phyloP scores from a whole-genome alignment of 495 filamentous ascomycete genomes.

The Penicillium salamii region DNA sequence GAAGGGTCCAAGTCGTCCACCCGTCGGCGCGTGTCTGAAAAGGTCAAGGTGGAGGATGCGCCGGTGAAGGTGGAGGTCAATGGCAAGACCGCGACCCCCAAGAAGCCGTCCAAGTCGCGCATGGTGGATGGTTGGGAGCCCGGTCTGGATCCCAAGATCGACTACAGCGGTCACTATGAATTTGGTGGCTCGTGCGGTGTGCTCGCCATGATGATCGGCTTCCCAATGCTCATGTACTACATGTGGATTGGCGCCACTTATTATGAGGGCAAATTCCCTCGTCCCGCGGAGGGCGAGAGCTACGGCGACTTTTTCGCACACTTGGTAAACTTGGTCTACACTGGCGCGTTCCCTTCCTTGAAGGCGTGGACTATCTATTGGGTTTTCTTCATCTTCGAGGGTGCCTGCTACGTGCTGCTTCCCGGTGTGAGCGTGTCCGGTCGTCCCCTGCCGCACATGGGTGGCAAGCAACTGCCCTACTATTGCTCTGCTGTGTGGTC shows the following conservation, averaged over 20 bases:
- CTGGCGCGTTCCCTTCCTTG: slow-evolving; percentile 72
- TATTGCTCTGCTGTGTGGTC: slow-evolving; percentile 88
- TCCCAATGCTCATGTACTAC: slow-evolving; percentile 94
- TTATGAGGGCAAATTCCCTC: slow-evolving; percentile 80
- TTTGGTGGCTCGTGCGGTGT: slow-evolving; percentile 84
- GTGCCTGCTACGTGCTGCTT: slow-evolving; percentile 72
- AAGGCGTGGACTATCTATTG: slow-evolving; percentile 93
- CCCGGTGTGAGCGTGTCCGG: slow-evolving; percentile 82
- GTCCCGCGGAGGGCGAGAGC: slow-evolving; percentile 61
- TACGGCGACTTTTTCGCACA: slow-evolving; percentile 64
- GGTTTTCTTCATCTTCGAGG: slow-evolving; percentile 84
- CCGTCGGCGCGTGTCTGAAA: slow-evolving; percentile 33
- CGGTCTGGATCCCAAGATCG: slow-evolving; percentile 71
- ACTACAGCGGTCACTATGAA: slow-evolving; percentile 78
- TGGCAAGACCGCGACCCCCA: slow-evolving; percentile 34
- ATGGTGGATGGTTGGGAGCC: slow-evolving; percentile 65
- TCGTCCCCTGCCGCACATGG: slow-evolving; percentile 78
- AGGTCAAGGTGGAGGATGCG: slow-evolving; percentile 30
- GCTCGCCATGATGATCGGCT: slow-evolving; percentile 81
- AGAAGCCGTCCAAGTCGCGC: slow-evolving; percentile 28
- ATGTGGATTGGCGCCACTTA: slow-evolving; percentile 97
- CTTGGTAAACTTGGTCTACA: slow-evolving; percentile 67
- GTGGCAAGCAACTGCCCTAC: slow-evolving; percentile 82
- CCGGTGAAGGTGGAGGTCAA: slow-evolving; percentile 30
- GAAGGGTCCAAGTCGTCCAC: slow-evolving; percentile 27